These are phyloP conservation scores for Pyropia haitanensis DNA, from an alignment of 23 red algal genomes.

Conservation along the genomic window DNA sequence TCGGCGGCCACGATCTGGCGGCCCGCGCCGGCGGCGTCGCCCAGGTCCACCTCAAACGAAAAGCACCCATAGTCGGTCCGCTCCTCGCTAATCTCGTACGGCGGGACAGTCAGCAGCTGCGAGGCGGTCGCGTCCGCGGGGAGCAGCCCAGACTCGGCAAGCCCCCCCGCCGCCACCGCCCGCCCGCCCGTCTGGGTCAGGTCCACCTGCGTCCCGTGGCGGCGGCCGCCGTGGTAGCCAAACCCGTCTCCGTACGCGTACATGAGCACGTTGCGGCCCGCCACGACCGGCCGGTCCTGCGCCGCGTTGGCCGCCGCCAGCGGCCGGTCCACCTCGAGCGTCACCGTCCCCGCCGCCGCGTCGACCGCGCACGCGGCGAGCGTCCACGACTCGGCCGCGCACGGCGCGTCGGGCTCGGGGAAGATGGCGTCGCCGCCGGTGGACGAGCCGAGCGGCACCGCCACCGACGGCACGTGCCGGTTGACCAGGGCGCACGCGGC, in stretches of 20 bases:
- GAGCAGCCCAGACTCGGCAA: neutral
- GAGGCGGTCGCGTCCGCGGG: conserved; percentile 18
- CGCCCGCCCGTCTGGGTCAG: neutral
- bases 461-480: conserved; percentile 40
- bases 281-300: conserved; percentile 24
- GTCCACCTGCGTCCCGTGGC: conserved; percentile 10
- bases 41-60: conserved; percentile 1
- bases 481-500: conserved; percentile 12
- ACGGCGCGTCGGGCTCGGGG: conserved; percentile 32
- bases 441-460: conserved; percentile 15
- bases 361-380: conserved; percentile 13
- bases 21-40: neutral
- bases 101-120: conserved; percentile 12
- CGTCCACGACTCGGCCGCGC: conserved; percentile 19
- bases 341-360: conserved; percentile 9
- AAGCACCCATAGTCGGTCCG: conserved; percentile 30
- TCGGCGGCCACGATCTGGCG: conserved; percentile 50
- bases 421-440: conserved; percentile 23
- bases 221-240: conserved; percentile 18
- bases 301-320: conserved; percentile 22
- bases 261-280: conserved; percentile 21
- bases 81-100: conserved; percentile 5
- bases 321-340: conserved; percentile 28
- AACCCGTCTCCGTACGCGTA: conserved; percentile 38
- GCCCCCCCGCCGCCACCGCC: neutral